phyloP scores from a whole-genome alignment of 2,329 filamentous ascomycete genomes.

The Pseudogymnoascus sp. region DNA sequence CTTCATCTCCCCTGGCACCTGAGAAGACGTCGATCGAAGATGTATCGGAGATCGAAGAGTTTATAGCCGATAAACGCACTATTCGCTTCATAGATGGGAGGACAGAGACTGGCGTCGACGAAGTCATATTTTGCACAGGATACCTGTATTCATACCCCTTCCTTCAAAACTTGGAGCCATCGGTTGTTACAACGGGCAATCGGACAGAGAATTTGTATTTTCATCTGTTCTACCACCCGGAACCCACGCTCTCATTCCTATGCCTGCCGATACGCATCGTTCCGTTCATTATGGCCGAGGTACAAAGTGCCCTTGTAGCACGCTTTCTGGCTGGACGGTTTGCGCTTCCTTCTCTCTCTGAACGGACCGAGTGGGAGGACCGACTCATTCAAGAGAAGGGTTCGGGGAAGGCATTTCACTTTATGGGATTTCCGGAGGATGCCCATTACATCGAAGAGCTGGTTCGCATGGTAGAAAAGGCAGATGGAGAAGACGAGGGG shows the following conservation, averaged over 20 bases:
- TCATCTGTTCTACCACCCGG: conserved; percentile 67
- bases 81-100: conserved; percentile 60
- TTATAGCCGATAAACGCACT: conserved; percentile 43
- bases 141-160: conserved; percentile 85
- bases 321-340: conserved; percentile 69
- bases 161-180: conserved; percentile 38
- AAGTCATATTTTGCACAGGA: conserved; percentile 79
- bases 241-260: conserved; percentile 72
- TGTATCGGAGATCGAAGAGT: conserved; percentile 46
- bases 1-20: conserved; percentile 26
- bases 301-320: conserved; percentile 68
- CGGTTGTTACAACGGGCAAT: conserved; percentile 59
- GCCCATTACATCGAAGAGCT: conserved; percentile 62
- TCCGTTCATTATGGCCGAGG: conserved; percentile 76
- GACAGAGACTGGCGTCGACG: conserved; percentile 61
- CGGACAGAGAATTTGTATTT: conserved; percentile 67
- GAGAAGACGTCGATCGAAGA: conserved; percentile 16
- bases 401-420: conserved; percentile 38
- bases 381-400: conserved; percentile 33
- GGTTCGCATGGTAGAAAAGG: conserved; percentile 1
- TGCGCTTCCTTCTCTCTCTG: conserved; percentile 48
- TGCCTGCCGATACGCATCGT: conserved; percentile 73
- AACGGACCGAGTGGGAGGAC: conserved; percentile 65
- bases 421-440: conserved; percentile 49
- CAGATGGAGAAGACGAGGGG: not conserved